A percentile compares a stretch with the other conserved stretches of the same genome.
Evolutionary conservation across 2,329 filamentous ascomycete genomes (phyloP).

Genomic region (Fusarium sacchari): DNA sequence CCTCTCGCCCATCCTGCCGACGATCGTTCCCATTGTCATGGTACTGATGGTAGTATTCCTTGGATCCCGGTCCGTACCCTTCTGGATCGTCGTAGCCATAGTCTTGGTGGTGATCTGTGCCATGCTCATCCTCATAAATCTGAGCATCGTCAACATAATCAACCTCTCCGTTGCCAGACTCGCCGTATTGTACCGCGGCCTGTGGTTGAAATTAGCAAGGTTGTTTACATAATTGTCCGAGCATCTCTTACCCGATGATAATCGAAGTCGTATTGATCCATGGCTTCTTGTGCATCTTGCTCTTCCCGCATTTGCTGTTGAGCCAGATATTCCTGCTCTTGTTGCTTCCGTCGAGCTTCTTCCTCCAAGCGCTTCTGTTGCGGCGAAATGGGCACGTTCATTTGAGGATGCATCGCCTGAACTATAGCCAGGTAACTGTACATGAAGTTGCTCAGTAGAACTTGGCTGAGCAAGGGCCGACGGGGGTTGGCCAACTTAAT

Average conservation of each 20-base stretch:
- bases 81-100: slow-evolving; percentile 54
- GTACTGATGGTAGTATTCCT: slow-evolving; percentile 56
- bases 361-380: slow-evolving; percentile 74
- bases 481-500: slow-evolving; percentile 98
- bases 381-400: slow-evolving; percentile 86
- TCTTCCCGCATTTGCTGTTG: slow-evolving; percentile 57
- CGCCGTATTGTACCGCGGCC: slow-evolving; percentile 59
- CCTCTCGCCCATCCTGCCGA: slow-evolving; percentile 50
- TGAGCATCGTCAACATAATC: slow-evolving; percentile 64
- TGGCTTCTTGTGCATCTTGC: slow-evolving; percentile 58
- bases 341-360: slow-evolving; percentile 60
- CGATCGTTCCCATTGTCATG: slow-evolving; percentile 48
- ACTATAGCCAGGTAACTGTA: slow-evolving; percentile 99
- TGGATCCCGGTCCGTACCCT: slow-evolving; percentile 51
- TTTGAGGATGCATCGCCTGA: slow-evolving; percentile 97
- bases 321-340: slow-evolving; percentile 60
- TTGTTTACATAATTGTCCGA: neutral
- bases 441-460: slow-evolving; percentile 99
- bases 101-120: slow-evolving; percentile 51
- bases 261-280: slow-evolving; percentile 64
- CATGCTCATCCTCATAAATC: slow-evolving; percentile 63
- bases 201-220: slow-evolving; percentile 34
- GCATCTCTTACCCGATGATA: slow-evolving; percentile 60
- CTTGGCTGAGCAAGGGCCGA: slow-evolving; percentile 90
- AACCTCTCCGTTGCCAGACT: slow-evolving; percentile 55